These are phyloP conservation scores for Przewalskia tangutica DNA, from an alignment of 257 asterid species.

Conservation along the genomic window DNA sequence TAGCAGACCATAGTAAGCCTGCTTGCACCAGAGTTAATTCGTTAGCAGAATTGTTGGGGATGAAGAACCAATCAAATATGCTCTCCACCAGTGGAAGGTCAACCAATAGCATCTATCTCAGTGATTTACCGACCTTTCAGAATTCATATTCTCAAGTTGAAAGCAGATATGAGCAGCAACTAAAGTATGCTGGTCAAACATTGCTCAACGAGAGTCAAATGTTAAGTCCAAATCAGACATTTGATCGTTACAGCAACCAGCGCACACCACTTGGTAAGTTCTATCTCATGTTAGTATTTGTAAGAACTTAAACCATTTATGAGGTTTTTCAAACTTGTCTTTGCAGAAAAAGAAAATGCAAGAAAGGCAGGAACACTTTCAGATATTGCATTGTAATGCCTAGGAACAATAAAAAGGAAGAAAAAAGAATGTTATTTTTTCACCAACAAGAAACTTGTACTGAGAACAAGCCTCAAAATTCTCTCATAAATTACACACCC, in stretches of 20 bases:
- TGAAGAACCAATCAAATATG: constrained; percentile 10
- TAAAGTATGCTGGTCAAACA: constrained; percentile 10
- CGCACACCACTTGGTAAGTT: constrained; percentile 38
- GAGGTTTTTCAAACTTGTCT: not conserved
- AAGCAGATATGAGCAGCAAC: constrained; percentile 11
- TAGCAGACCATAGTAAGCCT: constrained; percentile 15
- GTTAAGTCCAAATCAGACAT: constrained; percentile 13
- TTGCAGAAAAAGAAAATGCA: not conserved
- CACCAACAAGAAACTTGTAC: not conserved
- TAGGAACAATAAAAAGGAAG: not conserved
- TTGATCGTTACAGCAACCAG: constrained; percentile 26
- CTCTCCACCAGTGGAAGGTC: constrained; percentile 8
- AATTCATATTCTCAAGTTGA: constrained; percentile 27
- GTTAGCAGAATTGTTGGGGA: constrained; percentile 31
- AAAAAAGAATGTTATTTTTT: not conserved
- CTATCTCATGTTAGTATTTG: not conserved
- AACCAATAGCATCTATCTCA: not conserved
- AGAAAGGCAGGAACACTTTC: not conserved
- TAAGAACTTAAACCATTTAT: not conserved
- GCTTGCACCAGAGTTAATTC: constrained; percentile 18
- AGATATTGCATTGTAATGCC: not conserved
- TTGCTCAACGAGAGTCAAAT: constrained; percentile 14
- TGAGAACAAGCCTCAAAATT: not conserved
- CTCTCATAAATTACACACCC: not conserved
- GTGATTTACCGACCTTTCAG: constrained; percentile 6